Percentiles rank a stretch among this genome's conserved stretches.
These are phyloP conservation scores for Fusarium sp. DNA, from an alignment of 2,329 filamentous ascomycete species.

Conservation along the genomic window DNA sequence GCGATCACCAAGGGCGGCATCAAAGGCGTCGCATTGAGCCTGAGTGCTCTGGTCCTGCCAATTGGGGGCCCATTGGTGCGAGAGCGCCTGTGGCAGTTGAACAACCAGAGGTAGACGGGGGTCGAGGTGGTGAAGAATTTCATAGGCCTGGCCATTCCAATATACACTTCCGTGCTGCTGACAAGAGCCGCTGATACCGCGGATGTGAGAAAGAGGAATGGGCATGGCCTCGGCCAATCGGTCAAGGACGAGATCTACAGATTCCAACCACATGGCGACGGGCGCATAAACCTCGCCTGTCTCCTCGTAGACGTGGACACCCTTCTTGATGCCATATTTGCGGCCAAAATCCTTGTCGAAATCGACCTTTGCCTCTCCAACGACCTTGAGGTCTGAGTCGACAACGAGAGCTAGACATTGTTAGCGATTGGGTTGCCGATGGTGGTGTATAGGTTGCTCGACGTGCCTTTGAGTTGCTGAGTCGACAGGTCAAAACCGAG, in stretches of 20 bases:
- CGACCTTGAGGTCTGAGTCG: conserved; percentile 83
- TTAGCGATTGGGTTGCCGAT: conserved; percentile 14
- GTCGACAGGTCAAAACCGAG: conserved; percentile 97
- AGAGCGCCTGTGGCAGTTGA: conserved; percentile 81
- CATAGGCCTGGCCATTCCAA: conserved; percentile 82
- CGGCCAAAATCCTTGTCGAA: conserved; percentile 86
- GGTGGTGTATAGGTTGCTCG: neutral
- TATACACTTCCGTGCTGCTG: conserved; percentile 99
- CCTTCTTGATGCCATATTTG: conserved; percentile 87
- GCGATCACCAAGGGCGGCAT: conserved; percentile 76
- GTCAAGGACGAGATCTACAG: conserved; percentile 86
- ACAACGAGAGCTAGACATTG: conserved; percentile 81
- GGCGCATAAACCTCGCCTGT: conserved; percentile 94
- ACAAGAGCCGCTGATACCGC: conserved; percentile 89
- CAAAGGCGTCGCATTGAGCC: conserved; percentile 90
- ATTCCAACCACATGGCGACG: conserved; percentile 94
- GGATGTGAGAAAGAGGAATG: conserved; percentile 78
- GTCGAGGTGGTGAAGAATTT: conserved; percentile 73
- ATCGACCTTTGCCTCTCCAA: conserved; percentile 91
- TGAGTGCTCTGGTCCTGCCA: conserved; percentile 99
- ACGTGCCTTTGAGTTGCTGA: conserved; percentile 90
- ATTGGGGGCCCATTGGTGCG: conserved; percentile 91
- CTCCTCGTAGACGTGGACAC: conserved; percentile 84
- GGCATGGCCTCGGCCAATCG: conserved; percentile 77
- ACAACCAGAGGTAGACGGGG: conserved; percentile 74